phyloP scores from a whole-genome alignment of 1,284 basidiomycete species.

The Inonotus obliquus region DNA sequence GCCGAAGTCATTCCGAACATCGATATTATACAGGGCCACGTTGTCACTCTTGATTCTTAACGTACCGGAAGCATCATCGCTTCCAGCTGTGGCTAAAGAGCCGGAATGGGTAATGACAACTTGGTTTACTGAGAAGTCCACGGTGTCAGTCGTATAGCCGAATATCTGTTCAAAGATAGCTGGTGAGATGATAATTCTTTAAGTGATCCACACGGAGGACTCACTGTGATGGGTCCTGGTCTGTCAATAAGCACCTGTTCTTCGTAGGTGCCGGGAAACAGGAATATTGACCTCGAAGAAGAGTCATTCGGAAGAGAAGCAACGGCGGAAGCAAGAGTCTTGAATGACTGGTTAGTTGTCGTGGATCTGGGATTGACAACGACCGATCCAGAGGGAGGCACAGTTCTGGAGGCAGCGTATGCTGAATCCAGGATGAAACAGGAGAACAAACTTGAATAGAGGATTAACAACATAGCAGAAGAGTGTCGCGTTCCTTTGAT shows the following conservation, averaged over 20 bases:
- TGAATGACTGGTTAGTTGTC: slow-evolving; percentile 37
- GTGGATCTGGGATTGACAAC: slow-evolving; percentile 40
- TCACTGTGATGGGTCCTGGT: slow-evolving; percentile 38
- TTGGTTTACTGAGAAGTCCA: slow-evolving; percentile 33
- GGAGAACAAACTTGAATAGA: neutral
- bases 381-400: slow-evolving; percentile 40
- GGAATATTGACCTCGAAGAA: slow-evolving; percentile 43
- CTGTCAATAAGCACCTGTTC: slow-evolving; percentile 51
- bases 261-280: slow-evolving; percentile 49
- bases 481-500: neutral
- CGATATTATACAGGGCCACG: slow-evolving; percentile 52
- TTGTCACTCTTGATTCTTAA: slow-evolving; percentile 47
- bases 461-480: neutral
- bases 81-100: slow-evolving; percentile 35
- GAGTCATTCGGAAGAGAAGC: slow-evolving; percentile 40
- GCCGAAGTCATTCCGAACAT: slow-evolving; percentile 51
- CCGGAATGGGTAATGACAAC: slow-evolving; percentile 28
- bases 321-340: slow-evolving; percentile 38
- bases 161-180: slow-evolving; percentile 35
- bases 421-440: neutral
- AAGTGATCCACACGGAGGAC: slow-evolving; percentile 5
- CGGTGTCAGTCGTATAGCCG: slow-evolving; percentile 39
- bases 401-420: slow-evolving; percentile 27
- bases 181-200: neutral
- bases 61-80: slow-evolving; percentile 51